Evolutionary conservation across 1,284 basidiomycete species (phyloP).

Genomic region (Cystobasidium sp.): DNA sequence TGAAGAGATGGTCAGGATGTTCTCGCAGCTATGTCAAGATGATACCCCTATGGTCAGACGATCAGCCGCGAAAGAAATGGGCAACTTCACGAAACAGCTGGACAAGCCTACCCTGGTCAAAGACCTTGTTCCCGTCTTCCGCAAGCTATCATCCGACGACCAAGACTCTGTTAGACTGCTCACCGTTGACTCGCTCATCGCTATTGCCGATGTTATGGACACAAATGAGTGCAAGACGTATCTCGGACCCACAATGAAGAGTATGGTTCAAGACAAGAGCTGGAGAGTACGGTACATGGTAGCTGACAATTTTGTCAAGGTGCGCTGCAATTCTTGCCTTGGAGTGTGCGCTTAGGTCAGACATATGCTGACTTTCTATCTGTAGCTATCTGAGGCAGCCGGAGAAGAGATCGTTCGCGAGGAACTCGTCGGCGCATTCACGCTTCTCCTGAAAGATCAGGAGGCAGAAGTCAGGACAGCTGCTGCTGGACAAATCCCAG

Average conservation of each 20-base stretch:
- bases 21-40: slow-evolving; percentile 80
- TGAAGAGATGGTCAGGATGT: slow-evolving; percentile 88
- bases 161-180: slow-evolving; percentile 97
- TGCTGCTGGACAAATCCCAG: slow-evolving; percentile 93
- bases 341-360: neutral
- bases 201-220: slow-evolving; percentile 81
- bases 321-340: slow-evolving; percentile 52
- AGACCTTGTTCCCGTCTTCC: slow-evolving; percentile 91
- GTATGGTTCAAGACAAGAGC: slow-evolving; percentile 90
- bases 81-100: slow-evolving; percentile 79
- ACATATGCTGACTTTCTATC: neutral
- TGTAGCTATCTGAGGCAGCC: slow-evolving; percentile 84
- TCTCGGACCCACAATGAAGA: slow-evolving; percentile 77
- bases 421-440: slow-evolving; percentile 90
- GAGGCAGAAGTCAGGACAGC: slow-evolving; percentile 99
- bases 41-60: slow-evolving; percentile 99
- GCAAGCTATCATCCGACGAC: slow-evolving; percentile 92
- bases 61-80: slow-evolving; percentile 83
- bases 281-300: slow-evolving; percentile 99
- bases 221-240: slow-evolving; percentile 89
- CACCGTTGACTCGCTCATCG: slow-evolving; percentile 94
- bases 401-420: slow-evolving; percentile 90
- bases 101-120: slow-evolving; percentile 72
- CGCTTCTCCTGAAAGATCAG: slow-evolving; percentile 94
- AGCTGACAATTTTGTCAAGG: slow-evolving; percentile 96